These are phyloP conservation scores for Arthroderma sp. DNA, from an alignment of 2,329 filamentous ascomycete species.

Conservation along the genomic window DNA sequence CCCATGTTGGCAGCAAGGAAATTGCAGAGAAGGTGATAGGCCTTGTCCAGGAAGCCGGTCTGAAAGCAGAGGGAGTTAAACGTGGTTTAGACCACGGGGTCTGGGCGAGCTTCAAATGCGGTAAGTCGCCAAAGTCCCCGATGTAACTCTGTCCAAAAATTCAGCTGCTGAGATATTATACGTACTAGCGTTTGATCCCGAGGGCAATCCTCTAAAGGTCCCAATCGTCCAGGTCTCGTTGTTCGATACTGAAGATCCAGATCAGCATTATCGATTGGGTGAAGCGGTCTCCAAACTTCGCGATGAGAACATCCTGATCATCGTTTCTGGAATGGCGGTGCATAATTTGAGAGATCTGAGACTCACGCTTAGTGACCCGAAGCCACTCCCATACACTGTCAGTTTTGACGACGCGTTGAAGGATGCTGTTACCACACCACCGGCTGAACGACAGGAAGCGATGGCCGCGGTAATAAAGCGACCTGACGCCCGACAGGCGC, in stretches of 20 bases:
- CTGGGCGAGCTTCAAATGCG: conserved; percentile 52
- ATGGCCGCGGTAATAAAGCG: conserved; percentile 37
- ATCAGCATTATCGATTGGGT: conserved; percentile 54
- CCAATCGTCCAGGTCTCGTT: conserved; percentile 63
- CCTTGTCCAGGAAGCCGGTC: conserved; percentile 43
- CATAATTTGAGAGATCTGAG: conserved; percentile 51
- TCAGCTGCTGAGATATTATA: background rate
- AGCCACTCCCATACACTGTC: conserved; percentile 43
- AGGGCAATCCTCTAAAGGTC: conserved; percentile 48
- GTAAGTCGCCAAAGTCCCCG: conserved; percentile 20
- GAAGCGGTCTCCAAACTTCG: conserved; percentile 52
- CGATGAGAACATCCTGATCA: conserved; percentile 53
- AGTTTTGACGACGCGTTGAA: conserved; percentile 57
- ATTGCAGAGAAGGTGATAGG: conserved; percentile 47
- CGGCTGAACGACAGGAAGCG: conserved; percentile 29
- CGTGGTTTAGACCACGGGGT: conserved; percentile 64
- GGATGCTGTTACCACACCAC: conserved; percentile 43
- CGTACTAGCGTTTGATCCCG: conserved; percentile 44
- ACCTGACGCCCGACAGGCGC: conserved; percentile 44
- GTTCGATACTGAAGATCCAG: conserved; percentile 50
- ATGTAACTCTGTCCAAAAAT: background rate
- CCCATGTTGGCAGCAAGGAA: conserved; percentile 47
- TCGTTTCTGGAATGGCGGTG: conserved; percentile 62
- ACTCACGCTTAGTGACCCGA: conserved; percentile 31
- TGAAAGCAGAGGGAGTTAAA: conserved; percentile 45